Percentiles rank a stretch among this genome's conserved stretches.
Conservation (phyloP, 306 rosid species). For the Biancaea sappan region DNA sequence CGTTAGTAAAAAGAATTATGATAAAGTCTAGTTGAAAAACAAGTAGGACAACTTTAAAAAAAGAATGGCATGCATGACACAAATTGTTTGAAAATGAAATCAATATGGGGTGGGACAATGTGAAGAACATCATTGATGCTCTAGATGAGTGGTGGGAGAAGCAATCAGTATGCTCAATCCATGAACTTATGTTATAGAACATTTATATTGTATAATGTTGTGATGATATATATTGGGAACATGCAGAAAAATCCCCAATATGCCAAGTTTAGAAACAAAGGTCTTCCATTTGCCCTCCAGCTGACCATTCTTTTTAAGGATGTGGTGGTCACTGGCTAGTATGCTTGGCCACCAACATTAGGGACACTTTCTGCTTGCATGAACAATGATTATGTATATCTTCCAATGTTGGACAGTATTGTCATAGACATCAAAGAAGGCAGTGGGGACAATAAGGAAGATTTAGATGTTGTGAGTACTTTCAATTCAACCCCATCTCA, state of each 20-base stretch:
- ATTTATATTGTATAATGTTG: neutral
- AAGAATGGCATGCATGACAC: neutral
- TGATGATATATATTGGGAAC: neutral
- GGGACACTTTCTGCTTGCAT: no score
- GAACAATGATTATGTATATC: no score
- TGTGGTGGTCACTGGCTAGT: neutral
- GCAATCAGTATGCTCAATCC: no score
- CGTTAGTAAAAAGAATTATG: constrained; percentile 24
- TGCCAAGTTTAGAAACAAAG: neutral
- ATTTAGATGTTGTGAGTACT: no score
- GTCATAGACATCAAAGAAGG: no score
- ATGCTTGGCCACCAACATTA: neutral
- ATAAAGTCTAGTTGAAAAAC: constrained; percentile 43
- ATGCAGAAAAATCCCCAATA: neutral
- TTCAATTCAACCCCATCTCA: no score
- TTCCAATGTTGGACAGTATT: no score
- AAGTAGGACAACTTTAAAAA: constrained; percentile 9
- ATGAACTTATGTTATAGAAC: no score
- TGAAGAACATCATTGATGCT: no score
- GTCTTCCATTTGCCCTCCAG: neutral
- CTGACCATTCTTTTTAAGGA: neutral
- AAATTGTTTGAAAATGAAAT: neutral
- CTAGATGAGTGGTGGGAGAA: no score
- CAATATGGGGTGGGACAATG: no score
- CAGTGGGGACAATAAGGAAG: no score